Percentiles rank a stretch among this genome's conserved stretches.
Conservation (phyloP, 768 basidiomycete genomes). For the Galerina sulciceps region DNA sequence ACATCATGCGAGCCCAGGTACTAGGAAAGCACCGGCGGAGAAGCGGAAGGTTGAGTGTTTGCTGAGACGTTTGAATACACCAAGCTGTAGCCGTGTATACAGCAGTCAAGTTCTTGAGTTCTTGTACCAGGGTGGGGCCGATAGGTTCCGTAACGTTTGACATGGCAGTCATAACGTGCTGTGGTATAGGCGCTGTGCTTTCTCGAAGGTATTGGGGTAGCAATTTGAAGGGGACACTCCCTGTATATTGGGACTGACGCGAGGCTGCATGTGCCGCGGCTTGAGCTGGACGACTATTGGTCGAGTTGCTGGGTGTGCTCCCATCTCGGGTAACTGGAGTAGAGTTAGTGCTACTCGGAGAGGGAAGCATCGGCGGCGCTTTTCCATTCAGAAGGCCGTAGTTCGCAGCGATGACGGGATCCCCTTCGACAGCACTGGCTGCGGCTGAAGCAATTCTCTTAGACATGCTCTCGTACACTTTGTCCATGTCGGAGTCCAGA, state of each 20-base stretch:
- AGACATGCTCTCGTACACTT: constrained; percentile 36
- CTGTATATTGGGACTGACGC: constrained; percentile 32
- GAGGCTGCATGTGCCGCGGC: constrained; percentile 34
- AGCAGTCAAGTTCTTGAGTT: constrained; percentile 45
- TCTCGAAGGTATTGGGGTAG: constrained; percentile 41
- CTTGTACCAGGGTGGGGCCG: constrained; percentile 42
- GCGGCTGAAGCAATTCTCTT: constrained; percentile 46
- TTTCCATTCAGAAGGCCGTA: constrained; percentile 37
- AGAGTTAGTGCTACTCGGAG: constrained; percentile 75
- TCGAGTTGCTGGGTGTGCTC: constrained; percentile 48
- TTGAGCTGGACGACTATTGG: constrained; percentile 32
- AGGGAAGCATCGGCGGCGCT: constrained; percentile 80
- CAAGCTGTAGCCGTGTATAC: constrained; percentile 45
- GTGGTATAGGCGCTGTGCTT: constrained; percentile 41
- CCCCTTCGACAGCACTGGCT: constrained; percentile 38
- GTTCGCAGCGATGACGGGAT: constrained; percentile 28
- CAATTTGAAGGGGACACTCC: constrained; percentile 40
- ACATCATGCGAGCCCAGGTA: constrained; percentile 76
- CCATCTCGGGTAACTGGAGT: constrained; percentile 70
- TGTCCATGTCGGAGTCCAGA: constrained; percentile 44
- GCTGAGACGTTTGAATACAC: constrained; percentile 55
- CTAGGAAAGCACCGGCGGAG: constrained; percentile 74
- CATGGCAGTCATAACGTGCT: constrained; percentile 48
- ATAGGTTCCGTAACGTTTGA: constrained; percentile 47
- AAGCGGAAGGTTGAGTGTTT: constrained; percentile 64